Base-by-base conservation (phyloP, 495 filamentous ascomycete species). In the Penicillium robsamsonii region DNA sequence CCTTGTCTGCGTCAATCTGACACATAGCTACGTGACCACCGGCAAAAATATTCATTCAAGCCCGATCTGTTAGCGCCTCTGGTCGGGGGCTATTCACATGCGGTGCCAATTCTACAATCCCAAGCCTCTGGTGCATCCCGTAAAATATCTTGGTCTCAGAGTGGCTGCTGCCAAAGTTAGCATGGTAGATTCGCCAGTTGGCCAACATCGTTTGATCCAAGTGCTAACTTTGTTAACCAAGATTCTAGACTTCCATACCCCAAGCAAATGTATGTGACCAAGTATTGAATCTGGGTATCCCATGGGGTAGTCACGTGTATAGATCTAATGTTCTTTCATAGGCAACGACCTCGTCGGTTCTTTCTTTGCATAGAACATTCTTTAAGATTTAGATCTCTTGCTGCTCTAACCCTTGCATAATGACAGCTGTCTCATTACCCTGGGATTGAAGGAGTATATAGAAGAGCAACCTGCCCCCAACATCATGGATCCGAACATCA, bases 1-100 rank as follows among this genome's bases (percentile, higher is more conserved):
- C 75, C 22, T 75, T 70, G 38, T 61, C 65, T 1, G 74, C 76
- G 5, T 72, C 71, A 45, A 55, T 76, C 13, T 74, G 70, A 66
- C 68, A 73, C 33, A 59, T 63, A 13, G 27, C 74, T 3, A 64
- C 68, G 12, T 61, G 70, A 17, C 59, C 72, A 13, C 71, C 73
- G 7, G 65, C 68, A 1, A 57, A 68, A 0, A 15, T 70, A 5
- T 77, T 69, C 59, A 66, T 22, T 22, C 22, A 22, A 71, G 7
- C 51, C 60, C 3, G 61, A 69, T 41, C 56, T 58, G 1, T 57
- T 58, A 0, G 56, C 54, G 5, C 63, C 65, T 1, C 51, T 71
- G 8, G 61, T 69, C 30, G 75, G 66, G 61, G 45, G 72, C 68
- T 2, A 57, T 75, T 22, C 22, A 22, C 22, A n/a, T n/a, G n/a